A percentile compares a stretch with the other conserved stretches of the same genome.
Evolutionary conservation across 371 early-diverging fungal species (phyloP).

Genomic region (Nematocida homosporus): DNA sequence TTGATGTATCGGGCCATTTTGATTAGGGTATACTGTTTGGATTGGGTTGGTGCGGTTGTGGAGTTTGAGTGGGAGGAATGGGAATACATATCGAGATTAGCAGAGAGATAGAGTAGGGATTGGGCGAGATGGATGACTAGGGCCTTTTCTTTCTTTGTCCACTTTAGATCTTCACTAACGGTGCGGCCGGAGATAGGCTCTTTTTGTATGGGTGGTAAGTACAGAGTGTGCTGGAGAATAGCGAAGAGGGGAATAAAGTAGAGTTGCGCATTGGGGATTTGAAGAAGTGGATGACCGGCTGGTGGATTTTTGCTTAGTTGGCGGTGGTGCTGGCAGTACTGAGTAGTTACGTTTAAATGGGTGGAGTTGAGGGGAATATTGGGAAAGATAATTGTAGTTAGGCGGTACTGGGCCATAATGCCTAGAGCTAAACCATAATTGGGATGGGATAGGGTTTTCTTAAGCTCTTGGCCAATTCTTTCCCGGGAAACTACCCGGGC

Average conservation of each 20-base stretch:
- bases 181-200: background rate
- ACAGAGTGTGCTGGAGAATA: conserved; percentile 34
- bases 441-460: conserved; percentile 79
- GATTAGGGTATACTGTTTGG: conserved; percentile 14
- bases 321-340: background rate
- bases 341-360: background rate
- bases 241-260: background rate
- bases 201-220: background rate
- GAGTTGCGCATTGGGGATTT: background rate
- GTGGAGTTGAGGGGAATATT: background rate
- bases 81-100: too few species aligned
- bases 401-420: conserved; percentile 45
- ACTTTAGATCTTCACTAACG: conserved; percentile 2
- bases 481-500: conserved; percentile 82
- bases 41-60: too few species aligned
- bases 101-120: too few species aligned
- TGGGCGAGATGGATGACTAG: background rate
- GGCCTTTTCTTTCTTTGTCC: conserved; percentile 36
- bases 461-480: conserved; percentile 83
- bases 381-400: conserved; percentile 40
- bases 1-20: conserved; percentile 24
- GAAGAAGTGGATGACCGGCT: background rate
- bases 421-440: conserved; percentile 51
- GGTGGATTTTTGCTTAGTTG: background rate
- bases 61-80: conserved; percentile 1